Evolutionary conservation across 2,329 filamentous ascomycete genomes (phyloP).

Genomic region (Rosellinia necatrix): DNA sequence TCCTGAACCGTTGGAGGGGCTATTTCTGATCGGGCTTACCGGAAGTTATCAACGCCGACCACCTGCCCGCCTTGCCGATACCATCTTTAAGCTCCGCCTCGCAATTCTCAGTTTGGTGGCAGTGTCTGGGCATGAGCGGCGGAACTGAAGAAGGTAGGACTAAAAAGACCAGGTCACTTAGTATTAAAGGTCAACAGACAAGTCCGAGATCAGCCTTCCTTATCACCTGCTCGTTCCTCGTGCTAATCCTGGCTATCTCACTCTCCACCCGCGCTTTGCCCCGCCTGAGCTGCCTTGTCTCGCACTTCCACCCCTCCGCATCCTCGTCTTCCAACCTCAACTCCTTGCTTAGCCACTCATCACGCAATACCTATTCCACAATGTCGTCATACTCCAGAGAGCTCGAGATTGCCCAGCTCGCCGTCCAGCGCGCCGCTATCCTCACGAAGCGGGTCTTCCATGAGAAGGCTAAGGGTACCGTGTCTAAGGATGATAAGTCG

Average conservation of each 20-base stretch:
- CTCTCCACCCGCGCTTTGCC: constrained; percentile 36
- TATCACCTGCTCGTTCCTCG: constrained; percentile 32
- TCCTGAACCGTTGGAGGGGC: constrained; percentile 2
- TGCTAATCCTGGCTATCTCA: constrained; percentile 37
- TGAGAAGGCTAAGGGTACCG: constrained; percentile 90
- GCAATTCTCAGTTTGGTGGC: too few species aligned
- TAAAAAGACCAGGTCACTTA: too few species aligned
- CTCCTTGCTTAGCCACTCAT: constrained; percentile 13
- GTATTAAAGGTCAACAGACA: constrained; percentile 11
- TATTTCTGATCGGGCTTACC: not conserved
- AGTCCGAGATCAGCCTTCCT: constrained; percentile 6
- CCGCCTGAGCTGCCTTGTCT: constrained; percentile 38
- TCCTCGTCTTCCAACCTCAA: constrained; percentile 2
- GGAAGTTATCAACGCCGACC: not conserved
- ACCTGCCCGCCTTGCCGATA: not conserved
- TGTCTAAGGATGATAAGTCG: constrained; percentile 93
- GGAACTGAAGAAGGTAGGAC: constrained; percentile 17
- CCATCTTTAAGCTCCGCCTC: too few species aligned
- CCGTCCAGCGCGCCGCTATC: constrained; percentile 74
- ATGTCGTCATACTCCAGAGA: constrained; percentile 66
- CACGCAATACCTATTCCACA: constrained; percentile 27
- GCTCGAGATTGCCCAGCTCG: constrained; percentile 72
- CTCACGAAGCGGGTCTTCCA: constrained; percentile 80
- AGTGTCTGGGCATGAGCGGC: constrained; percentile 26
- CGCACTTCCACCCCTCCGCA: constrained; percentile 31